Base-by-base conservation (phyloP, 345 rosid genomes). In the Barbarea vulgaris region DNA sequence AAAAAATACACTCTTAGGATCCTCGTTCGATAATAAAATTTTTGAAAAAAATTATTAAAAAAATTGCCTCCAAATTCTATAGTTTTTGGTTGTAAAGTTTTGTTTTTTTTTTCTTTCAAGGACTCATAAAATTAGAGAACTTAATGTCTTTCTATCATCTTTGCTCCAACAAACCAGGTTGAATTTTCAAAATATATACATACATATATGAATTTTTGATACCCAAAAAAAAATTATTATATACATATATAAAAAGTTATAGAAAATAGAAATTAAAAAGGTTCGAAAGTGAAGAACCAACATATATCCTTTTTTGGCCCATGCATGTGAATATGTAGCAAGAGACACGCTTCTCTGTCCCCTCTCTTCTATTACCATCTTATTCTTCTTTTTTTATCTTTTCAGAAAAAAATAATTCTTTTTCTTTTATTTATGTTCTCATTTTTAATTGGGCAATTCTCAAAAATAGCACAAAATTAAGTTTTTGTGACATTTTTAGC, bases 271-370 rank as follows among this genome's bases (percentile, higher is more conserved):
- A 13, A 37, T 58, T 10, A 47, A 59, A 59, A 76, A 67, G 36
- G 18, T 52, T 25, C 10, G 15, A 64, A 77, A 63, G 66, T 54
- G 65, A 77, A 27, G 66, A 77, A 69, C 52, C 51, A 63, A 70
- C 76, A 69, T 76, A 47, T 69, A 62, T 62, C 76, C 66, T 77
- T 55, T 75, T 70, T 77, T 77, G 71, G 80, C 65, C 80, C 66
- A 77, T 69, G 80, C 80, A 76, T 77, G 80, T 77, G 81, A 71
- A 64, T 70, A 71, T 56, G 77, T 42, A 57, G 55, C 76, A 77
- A 64, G 12, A 41, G 76, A 65, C 81, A 77, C 73, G 77, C 81
- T 72, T 64, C 76, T 72, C 19, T 72, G 81, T 71, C 77, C 69
- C 81, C 77, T 71, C 67, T 44, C 67, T 44, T 72, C 36, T 58